Evolutionary conservation across 805 yeast genomes (phyloP), one percentile per base, ranked within the genome.

Genomic region (Saturnispora besseyi): DNA sequence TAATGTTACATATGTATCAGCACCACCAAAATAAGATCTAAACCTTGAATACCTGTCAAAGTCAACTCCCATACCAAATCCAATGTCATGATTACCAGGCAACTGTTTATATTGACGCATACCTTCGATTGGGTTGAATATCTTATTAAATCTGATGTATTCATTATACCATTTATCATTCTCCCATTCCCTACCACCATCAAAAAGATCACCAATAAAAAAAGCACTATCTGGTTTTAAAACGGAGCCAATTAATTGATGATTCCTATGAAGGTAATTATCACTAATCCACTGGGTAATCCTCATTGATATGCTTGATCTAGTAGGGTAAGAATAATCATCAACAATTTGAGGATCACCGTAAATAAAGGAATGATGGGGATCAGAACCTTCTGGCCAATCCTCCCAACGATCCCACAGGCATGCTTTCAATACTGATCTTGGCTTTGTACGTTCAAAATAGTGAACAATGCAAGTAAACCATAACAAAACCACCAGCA

Each of bases 281-380:
- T 93, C 99, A 13, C 85, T 73, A 37, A 87, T 61, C 51, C 70
- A 64, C 54, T 76, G 73, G 1, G 93, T 77, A n/a, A 87, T 22
- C 8, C 55, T 56, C 69, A 73, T 61, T 76, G 75, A 24, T 78
- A 62, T 3, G 70, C 48, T 18, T 26, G 40, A 68, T 54, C 18
- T 82, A 78, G 57, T 89, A 69, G 95, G 95, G 62, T 93, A 93
- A 0, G 98, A 85, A 64, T 85, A 79, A 26, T 74, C 84, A 61
- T 93, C 99, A 59, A 93, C 84, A 41, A 93, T 73, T 64, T 93
- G 99, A 0, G 99, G 99, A 62, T 93, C 99, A 0, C 97, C 98
- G 33, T 87, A 73, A 11, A 93, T 36, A 31, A 63, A 53, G 2
- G 62, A 42, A 38, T 56, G 60, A 47, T 58, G 57, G 5, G 68